Conservation (phyloP, 495 filamentous ascomycete species). For the Aspergillus nanangensis region DNA sequence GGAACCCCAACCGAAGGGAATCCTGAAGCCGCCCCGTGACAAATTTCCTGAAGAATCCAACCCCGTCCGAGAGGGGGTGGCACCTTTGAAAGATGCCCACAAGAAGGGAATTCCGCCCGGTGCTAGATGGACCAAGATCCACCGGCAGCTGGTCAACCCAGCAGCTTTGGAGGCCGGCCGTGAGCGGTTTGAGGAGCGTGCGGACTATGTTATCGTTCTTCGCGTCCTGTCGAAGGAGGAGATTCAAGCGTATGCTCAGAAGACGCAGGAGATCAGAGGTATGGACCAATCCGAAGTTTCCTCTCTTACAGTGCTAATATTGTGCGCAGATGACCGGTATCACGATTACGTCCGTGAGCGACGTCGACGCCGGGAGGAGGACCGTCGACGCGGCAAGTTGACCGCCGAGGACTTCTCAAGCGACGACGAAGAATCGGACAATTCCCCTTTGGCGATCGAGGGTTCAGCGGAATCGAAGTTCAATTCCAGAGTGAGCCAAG, state of each 20-base stretch:
- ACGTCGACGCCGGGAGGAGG: slow-evolving; percentile 28
- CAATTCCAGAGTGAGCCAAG: slow-evolving; percentile 2
- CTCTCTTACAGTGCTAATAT: slow-evolving; percentile 6
- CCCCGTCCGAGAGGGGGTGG: slow-evolving; percentile 81
- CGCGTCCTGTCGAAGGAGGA: slow-evolving; percentile 76
- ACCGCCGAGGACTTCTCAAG: slow-evolving; percentile 33
- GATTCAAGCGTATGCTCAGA: slow-evolving; percentile 71
- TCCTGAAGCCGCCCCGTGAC: slow-evolving; percentile 64
- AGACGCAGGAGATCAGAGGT: slow-evolving; percentile 76
- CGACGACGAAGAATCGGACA: slow-evolving; percentile 36
- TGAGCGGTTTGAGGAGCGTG: slow-evolving; percentile 75
- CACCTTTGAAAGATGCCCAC: slow-evolving; percentile 74
- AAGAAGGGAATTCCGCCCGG: slow-evolving; percentile 71
- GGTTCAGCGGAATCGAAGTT: slow-evolving; percentile 18
- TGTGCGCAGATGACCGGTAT: slow-evolving; percentile 27
- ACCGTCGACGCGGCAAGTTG: slow-evolving; percentile 26
- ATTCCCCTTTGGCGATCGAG: slow-evolving; percentile 26
- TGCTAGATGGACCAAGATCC: slow-evolving; percentile 87
- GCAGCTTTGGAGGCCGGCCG: slow-evolving; percentile 70
- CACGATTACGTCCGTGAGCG: slow-evolving; percentile 32
- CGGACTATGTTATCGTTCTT: slow-evolving; percentile 82
- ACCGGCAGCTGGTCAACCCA: slow-evolving; percentile 76
- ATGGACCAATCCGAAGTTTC: slow-evolving; percentile 4
- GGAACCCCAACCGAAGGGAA: slow-evolving; percentile 54
- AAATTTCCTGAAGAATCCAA: slow-evolving; percentile 78